Evolutionary conservation across 2,329 filamentous ascomycete species (phyloP).

Genomic region (Nemania sp.): DNA sequence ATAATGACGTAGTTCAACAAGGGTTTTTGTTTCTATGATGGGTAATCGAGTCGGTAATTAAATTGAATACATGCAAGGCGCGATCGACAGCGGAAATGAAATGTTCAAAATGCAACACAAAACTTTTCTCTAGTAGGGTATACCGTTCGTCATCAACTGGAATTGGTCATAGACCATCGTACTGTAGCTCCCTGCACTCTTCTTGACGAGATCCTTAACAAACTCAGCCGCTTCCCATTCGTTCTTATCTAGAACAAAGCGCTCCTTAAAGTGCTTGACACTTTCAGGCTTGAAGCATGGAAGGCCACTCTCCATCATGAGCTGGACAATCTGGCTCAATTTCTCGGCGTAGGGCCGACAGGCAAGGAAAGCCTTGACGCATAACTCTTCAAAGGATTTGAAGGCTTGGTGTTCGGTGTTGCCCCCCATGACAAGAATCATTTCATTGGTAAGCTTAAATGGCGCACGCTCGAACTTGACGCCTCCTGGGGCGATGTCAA

Average conservation of each 20-base stretch:
- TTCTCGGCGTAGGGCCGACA: conserved; percentile 88
- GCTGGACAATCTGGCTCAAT: conserved; percentile 85
- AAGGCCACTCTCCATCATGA: conserved; percentile 96
- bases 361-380: conserved; percentile 94
- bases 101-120: neutral
- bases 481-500: conserved; percentile 96
- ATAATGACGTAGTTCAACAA: neutral
- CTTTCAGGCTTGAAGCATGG: conserved; percentile 99
- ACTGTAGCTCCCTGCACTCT: conserved; percentile 89
- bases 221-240: conserved; percentile 96
- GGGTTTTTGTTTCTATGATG: neutral
- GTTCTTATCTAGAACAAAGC: conserved; percentile 91
- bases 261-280: conserved; percentile 89
- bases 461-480: conserved; percentile 98
- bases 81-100: neutral
- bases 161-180: conserved; percentile 98
- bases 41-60: conserved; percentile 2
- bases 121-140: conserved; percentile 77
- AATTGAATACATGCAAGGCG: conserved; percentile 10
- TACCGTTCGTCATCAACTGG: conserved; percentile 96
- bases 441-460: conserved; percentile 97
- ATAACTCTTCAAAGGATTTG: conserved; percentile 95
- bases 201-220: conserved; percentile 88
- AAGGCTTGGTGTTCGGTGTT: conserved; percentile 86
- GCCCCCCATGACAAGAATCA: conserved; percentile 99